Evolutionary conservation across 2,329 filamentous ascomycete genomes (phyloP).

Genomic region (Curvularia verruculosa): DNA sequence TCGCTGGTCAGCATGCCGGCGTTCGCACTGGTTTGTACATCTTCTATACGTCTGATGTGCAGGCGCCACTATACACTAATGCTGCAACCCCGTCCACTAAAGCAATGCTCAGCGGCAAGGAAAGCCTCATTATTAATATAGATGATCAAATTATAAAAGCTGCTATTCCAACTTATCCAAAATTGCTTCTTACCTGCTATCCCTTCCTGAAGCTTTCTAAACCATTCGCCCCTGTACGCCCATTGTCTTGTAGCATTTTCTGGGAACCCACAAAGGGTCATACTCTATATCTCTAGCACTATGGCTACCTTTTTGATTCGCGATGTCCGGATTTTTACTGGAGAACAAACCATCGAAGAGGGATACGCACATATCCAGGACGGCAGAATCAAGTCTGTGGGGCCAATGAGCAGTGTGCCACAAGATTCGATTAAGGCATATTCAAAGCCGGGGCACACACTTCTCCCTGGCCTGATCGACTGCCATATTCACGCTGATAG

Average conservation of each 20-base stretch:
- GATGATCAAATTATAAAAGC: background rate
- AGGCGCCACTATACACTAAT: background rate
- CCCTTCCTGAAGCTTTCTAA: background rate
- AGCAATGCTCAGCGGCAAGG: background rate
- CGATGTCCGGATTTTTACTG: constrained; percentile 57
- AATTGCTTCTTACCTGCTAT: too few species aligned
- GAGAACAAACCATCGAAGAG: constrained; percentile 49
- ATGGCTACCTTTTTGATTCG: constrained; percentile 50
- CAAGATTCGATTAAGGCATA: constrained; percentile 34
- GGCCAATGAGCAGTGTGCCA: constrained; percentile 26
- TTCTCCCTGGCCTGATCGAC: constrained; percentile 60
- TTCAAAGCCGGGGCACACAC: constrained; percentile 55
- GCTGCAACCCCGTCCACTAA: background rate
- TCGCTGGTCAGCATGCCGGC: background rate
- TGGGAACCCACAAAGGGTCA: too few species aligned
- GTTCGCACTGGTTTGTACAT: too few species aligned
- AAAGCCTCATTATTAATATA: background rate
- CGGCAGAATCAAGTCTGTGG: constrained; percentile 50
- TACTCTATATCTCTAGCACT: background rate
- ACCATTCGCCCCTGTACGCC: background rate
- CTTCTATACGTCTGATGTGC: background rate
- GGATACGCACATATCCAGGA: constrained; percentile 52
- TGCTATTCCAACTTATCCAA: too few species aligned
- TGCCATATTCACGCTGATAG: constrained; percentile 57
- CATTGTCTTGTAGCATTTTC: background rate